These are phyloP conservation scores for Thelonectria discophora DNA, from an alignment of 2,329 filamentous ascomycete genomes.

Conservation along the genomic window DNA sequence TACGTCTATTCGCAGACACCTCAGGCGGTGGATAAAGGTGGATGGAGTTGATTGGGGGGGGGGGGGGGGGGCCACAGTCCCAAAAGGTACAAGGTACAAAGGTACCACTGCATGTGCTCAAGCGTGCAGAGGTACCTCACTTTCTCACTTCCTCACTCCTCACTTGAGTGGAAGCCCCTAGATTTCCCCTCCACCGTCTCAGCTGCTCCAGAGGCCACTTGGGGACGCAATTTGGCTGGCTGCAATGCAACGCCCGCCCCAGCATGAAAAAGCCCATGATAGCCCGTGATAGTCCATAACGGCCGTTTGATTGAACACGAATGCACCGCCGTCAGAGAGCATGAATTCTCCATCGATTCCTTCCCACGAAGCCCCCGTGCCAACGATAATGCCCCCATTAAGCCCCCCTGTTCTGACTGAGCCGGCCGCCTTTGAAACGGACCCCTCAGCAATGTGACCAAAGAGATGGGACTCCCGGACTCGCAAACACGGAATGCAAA, in stretches of 20 bases:
- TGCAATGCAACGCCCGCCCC: slow-evolving; percentile 9
- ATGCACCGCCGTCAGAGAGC: background rate
- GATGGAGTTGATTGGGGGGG: slow-evolving; percentile 38
- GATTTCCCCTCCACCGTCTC: slow-evolving; percentile 16
- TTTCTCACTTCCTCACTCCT: too few species aligned
- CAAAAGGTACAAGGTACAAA: slow-evolving; percentile 28
- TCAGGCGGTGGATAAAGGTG: slow-evolving; percentile 34
- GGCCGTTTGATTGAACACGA: slow-evolving; percentile 10
- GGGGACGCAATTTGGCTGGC: slow-evolving; percentile 9
- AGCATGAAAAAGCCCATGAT: too few species aligned
- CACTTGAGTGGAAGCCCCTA: slow-evolving; percentile 5
- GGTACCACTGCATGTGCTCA: background rate
- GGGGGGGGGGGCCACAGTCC: slow-evolving; percentile 29
- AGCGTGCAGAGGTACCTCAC: slow-evolving; percentile 1
- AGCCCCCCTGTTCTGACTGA: background rate
- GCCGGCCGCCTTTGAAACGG: background rate
- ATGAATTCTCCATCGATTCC: slow-evolving; percentile 4
- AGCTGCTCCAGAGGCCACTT: slow-evolving; percentile 11
- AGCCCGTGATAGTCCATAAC: too few species aligned
- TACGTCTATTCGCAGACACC: slow-evolving; percentile 10
- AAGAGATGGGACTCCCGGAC: background rate
- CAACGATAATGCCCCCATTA: too few species aligned
- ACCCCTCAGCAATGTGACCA: slow-evolving; percentile 10
- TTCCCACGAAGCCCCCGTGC: slow-evolving; percentile 1
- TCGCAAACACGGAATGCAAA: slow-evolving; percentile 9